Percentiles rank a stretch among this genome's conserved stretches.
phyloP scores from a whole-genome alignment of 805 yeast species.

The Ogataea naganishii region DNA sequence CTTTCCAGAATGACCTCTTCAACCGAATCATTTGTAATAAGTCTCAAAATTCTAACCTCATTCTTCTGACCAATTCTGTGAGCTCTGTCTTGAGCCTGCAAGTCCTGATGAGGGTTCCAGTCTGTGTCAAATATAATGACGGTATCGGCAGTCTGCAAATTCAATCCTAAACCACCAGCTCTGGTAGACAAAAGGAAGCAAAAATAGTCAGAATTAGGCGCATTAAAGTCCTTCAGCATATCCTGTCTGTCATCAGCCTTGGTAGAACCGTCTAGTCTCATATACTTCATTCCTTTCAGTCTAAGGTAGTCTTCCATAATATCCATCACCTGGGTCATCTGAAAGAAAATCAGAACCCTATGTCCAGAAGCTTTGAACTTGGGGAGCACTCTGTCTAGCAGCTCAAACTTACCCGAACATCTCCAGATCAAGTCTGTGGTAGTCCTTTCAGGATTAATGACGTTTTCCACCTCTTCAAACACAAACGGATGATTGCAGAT shows the following conservation, averaged over 20 bases:
- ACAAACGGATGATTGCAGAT: conserved; percentile 86
- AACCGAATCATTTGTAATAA: conserved; percentile 74
- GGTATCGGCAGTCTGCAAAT: conserved; percentile 82
- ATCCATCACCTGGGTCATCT: conserved; percentile 87
- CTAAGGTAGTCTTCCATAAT: conserved; percentile 81
- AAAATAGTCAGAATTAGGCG: conserved; percentile 68
- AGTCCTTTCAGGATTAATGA: conserved; percentile 51
- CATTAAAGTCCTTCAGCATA: conserved; percentile 66
- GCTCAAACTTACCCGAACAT: conserved; percentile 72
- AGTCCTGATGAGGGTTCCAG: conserved; percentile 90
- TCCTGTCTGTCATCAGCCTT: conserved; percentile 78
- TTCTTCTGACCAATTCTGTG: conserved; percentile 87
- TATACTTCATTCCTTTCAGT: conserved; percentile 54
- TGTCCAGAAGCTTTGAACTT: conserved; percentile 70
- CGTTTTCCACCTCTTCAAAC: conserved; percentile 71
- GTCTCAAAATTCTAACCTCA: conserved; percentile 73
- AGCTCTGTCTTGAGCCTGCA: conserved; percentile 86
- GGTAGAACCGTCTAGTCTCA: conserved; percentile 76
- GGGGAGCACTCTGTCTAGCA: conserved; percentile 66
- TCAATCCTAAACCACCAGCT: conserved; percentile 85
- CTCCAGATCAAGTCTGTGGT: conserved; percentile 69
- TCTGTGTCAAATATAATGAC: conserved; percentile 82
- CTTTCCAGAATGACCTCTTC: conserved; percentile 78
- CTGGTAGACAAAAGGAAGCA: conserved; percentile 74
- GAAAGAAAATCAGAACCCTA: conserved; percentile 74